phyloP scores from a whole-genome alignment of 768 basidiomycete genomes.

The Auricularia sp. region DNA sequence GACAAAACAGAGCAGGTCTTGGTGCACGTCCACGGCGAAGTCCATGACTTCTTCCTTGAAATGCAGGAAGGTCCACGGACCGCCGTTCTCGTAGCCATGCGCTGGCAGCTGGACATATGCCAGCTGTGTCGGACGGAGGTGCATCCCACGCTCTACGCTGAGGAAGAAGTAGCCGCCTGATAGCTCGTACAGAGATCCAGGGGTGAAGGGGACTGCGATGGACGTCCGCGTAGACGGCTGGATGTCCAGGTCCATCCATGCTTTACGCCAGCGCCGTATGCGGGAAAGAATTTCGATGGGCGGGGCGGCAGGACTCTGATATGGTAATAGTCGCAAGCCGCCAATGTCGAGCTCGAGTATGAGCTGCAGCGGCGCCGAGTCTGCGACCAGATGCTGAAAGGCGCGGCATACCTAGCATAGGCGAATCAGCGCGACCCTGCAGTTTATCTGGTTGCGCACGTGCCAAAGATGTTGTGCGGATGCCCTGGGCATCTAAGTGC shows the following conservation, averaged over 20 bases:
- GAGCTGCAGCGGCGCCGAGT: not conserved
- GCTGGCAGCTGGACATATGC: not conserved
- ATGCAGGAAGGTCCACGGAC: not conserved
- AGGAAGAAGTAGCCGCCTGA: constrained; percentile 1
- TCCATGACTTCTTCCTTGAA: not conserved
- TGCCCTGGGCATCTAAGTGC: not conserved
- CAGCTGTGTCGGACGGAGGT: not conserved
- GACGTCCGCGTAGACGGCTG: not conserved
- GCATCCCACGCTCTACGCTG: not conserved
- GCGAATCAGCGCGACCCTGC: not conserved
- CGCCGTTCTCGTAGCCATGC: not conserved
- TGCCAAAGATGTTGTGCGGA: not conserved
- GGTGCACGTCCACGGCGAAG: not conserved
- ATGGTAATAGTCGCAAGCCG: not conserved
- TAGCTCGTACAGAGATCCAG: not conserved
- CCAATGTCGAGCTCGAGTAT: not conserved
- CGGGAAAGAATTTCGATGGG: not conserved
- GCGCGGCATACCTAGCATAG: not conserved
- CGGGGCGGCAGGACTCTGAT: not conserved
- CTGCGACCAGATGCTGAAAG: not conserved
- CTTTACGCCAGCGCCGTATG: not conserved
- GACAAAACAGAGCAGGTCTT: not conserved
- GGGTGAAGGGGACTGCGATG: not conserved
- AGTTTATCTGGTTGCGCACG: not conserved
- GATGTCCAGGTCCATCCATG: not conserved